Evolutionary conservation across 305 asterid species (phyloP).

Genomic region (Fraxinus albicans): DNA sequence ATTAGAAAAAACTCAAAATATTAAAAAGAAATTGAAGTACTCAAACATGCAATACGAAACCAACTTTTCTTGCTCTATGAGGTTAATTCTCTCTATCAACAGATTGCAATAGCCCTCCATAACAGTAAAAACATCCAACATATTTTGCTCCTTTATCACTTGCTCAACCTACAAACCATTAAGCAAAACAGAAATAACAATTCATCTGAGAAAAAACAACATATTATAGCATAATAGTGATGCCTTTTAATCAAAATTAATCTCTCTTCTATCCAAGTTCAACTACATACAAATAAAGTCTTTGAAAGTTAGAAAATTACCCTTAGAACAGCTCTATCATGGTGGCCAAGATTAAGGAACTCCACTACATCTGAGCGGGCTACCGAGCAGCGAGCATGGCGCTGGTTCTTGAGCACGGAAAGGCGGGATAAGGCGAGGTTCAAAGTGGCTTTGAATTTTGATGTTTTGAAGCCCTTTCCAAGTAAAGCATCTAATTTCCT

Average conservation of each 20-base stretch:
- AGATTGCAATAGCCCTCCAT: slow-evolving; percentile 67
- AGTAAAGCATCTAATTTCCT: slow-evolving; percentile 62
- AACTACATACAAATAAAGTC: background rate
- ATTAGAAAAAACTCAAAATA: background rate
- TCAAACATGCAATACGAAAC: background rate
- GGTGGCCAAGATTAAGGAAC: slow-evolving; percentile 51
- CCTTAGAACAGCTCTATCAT: slow-evolving; percentile 83
- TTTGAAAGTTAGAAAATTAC: slow-evolving; percentile 29
- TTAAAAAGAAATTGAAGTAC: background rate
- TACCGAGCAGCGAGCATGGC: slow-evolving; percentile 55
- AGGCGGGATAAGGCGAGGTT: slow-evolving; percentile 62
- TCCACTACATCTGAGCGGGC: slow-evolving; percentile 72
- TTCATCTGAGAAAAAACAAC: background rate
- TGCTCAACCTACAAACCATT: slow-evolving; percentile 63
- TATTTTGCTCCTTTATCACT: slow-evolving; percentile 84
- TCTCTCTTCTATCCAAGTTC: background rate
- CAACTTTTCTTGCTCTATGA: slow-evolving; percentile 62
- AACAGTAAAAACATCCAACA: slow-evolving; percentile 70
- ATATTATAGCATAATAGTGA: background rate
- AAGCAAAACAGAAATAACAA: background rate
- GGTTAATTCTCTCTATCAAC: slow-evolving; percentile 58
- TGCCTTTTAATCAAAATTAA: background rate
- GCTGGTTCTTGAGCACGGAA: slow-evolving; percentile 70
- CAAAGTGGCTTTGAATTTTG: slow-evolving; percentile 46
- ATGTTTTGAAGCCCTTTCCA: slow-evolving; percentile 41